Evolutionary conservation across 1,139 yeast genomes (phyloP), one percentile per base, ranked within the genome.

Genomic region (Yamadazyma diddensiae): DNA sequence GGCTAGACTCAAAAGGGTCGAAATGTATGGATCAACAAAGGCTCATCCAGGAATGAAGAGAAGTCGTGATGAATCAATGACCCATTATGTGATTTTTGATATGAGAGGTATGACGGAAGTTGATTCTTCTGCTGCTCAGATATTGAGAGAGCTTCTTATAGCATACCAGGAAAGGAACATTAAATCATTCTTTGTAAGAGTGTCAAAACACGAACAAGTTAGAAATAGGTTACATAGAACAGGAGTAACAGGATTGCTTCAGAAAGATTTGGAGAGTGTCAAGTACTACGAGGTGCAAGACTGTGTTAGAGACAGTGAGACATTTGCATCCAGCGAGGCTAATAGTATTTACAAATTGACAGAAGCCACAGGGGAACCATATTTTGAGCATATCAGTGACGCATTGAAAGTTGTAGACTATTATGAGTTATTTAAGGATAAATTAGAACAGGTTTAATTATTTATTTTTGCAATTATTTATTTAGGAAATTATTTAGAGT

Each of bases 91-190:
- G n/a, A 73, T 90, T 6, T 79, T 92, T 50, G 96, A 90, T 52
- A 56, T 90, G 35, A 70, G 82, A 37, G 97, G 96, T 0, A 85
- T 90, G 95, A 76, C 94, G 0, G 79, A 73, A 21, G 62, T 90
- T 26, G 98, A 92, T 50, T 83, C 96, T 0, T 80, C 94, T 2
- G 97, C 97, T 0, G 81, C 88, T 0, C 86, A 84, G 46, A 83
- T 85, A 10, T 59, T 90, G 30, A 54, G 62, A 29, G 85, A 78
- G 33, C 75, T 86, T 11, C 61, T 90, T 6, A 46, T 57, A 4
- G 70, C 73, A 18, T 81, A 84, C 41, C 63, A 64, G 27, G 60
- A 61, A 15, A 68, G 94, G 30, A 65, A 69, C 2, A 81, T 86
- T 11, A 60, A 65, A 14, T 78, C 84, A 1, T 74, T 79, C 38